Evolutionary conservation across 495 filamentous ascomycete genomes (phyloP), one percentile per base, ranked within the genome.

Genomic region (Trypethelium eluteriae): DNA sequence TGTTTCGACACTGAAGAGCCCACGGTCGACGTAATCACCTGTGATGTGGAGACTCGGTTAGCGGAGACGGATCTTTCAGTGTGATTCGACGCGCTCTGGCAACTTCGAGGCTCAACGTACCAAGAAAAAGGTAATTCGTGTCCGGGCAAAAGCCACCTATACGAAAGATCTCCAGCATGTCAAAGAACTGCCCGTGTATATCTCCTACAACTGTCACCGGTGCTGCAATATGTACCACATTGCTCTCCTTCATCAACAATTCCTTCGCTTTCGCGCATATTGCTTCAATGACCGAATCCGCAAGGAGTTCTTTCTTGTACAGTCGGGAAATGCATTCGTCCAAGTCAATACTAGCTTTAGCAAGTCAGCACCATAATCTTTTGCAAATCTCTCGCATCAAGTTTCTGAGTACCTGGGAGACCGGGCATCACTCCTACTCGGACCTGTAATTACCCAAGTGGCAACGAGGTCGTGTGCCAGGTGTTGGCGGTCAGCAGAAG

Each of bases 221-320:
- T 16, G 94, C 93, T 65, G 86, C 86, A 67, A 98, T 95, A 75
- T 98, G 94, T 53, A 98, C 94, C 62, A 98, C 94, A 81, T 98
- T 98, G 82, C 93, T 97, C 84, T 98, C 94, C 75, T 94, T 95
- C 94, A 98, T 98, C 69, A 98, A 82, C 65, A 98, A 83, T 78
- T 98, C 94, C 70, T 98, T 98, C 12, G 95, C 92, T 77, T 98
- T 98, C 72, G 94, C 92, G 76, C 94, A 98, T 86, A 98, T 95
- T 72, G 95, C 94, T 79, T 98, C 94, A 76, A 98, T 93, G 53
- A 98, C 95, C 7, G 93, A 96, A 78, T 98, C 94, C 59, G 95
- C 94, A 35, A 98, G 82, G 63, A 98, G 83, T 75, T 98, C 93
- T 77, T 97, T 98, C 68, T 91, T 90, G 77, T 98, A 96, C 36